phyloP scores from a whole-genome alignment of 768 basidiomycete species.

The Naematelia encephala region DNA sequence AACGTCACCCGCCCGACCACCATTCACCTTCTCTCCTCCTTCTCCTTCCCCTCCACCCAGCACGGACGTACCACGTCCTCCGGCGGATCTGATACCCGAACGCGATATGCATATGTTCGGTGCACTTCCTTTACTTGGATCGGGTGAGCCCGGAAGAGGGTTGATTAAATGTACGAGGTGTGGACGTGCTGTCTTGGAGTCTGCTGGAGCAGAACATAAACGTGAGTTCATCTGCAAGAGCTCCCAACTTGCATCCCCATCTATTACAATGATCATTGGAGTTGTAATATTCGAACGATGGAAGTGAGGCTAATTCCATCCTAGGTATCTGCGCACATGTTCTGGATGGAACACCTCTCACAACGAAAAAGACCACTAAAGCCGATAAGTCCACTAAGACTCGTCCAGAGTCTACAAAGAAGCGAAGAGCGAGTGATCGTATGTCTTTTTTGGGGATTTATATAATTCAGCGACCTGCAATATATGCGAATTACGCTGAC shows the following conservation, averaged over 20 bases:
- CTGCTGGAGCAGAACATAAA: conserved; percentile 69
- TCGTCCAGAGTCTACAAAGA: conserved; percentile 46
- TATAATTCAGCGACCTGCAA: too few species aligned
- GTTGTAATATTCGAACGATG: too few species aligned
- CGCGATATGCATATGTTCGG: conserved; percentile 87
- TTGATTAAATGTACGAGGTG: conserved; percentile 76
- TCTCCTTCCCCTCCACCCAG: conserved; percentile 21
- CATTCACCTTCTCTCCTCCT: conserved; percentile 38
- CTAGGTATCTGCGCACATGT: conserved; percentile 38
- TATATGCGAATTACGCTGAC: conserved; percentile 51
- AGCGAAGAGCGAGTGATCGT: conserved; percentile 38
- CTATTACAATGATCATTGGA: too few species aligned
- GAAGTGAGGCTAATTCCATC: conserved; percentile 1
- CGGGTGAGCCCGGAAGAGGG: conserved; percentile 39
- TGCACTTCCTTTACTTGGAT: conserved; percentile 57
- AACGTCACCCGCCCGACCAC: conserved; percentile 11
- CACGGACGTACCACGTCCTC: conserved; percentile 59
- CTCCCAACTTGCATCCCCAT: too few species aligned
- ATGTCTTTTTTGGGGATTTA: too few species aligned
- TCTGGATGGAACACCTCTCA: conserved; percentile 33
- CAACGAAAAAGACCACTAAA: conserved; percentile 50
- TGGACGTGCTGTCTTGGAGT: conserved; percentile 72
- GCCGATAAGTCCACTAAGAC: conserved; percentile 63
- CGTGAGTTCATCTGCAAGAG: too few species aligned
- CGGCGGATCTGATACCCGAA: conserved; percentile 79